Base-by-base conservation (phyloP, 2,329 filamentous ascomycete genomes). In the Epichloe elymi region DNA sequence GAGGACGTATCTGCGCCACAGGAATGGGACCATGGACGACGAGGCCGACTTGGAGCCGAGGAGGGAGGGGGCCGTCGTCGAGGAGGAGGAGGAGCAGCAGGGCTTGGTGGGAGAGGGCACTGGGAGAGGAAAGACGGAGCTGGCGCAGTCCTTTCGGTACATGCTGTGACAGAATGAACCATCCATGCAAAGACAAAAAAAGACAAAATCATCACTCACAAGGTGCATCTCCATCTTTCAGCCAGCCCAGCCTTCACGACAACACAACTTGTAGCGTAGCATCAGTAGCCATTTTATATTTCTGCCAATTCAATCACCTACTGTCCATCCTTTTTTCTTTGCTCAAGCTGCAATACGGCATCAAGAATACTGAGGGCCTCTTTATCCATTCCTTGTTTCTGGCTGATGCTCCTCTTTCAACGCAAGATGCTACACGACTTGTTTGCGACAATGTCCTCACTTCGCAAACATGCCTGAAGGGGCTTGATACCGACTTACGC, bases 1-100 rank as follows among this genome's bases (percentile, higher is more conserved):
- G 64, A 72, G 82, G 50, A 52, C 70, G n/a, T 70, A 79, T 33
- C 60, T 86, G 37, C 63, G 62, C 44, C 62, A 72, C 49, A 66
- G 70, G 60, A 86, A 86, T 58, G 57, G 64, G 15, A 67, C 57
- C 52, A 61, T 74, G 53, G 73, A 75, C 49, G 52, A 52, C 49
- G 52, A 52, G 38, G 61, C 59, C 36, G 67, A 66, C 36, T 55
- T 56, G 15, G 62, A 62, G 52, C 54, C 40, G 15, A 4, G 3
- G 55, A 49, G 4, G 55, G 23, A 2, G 1, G 56, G 54, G 12
- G 58, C 57, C 5, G 57, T 58, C 10, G 61, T 65, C 14, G 71
- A 71, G 54, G 69, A 70, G 37, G 67, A 70, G 54, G 71, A 71
- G 54, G 69, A 70, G 38, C 67, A 70, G 54, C n/a, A 48, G 26